Percentiles rank a stretch among this genome's conserved stretches.
phyloP scores from a whole-genome alignment of 257 asterid species.

The Solanum neorickii region DNA sequence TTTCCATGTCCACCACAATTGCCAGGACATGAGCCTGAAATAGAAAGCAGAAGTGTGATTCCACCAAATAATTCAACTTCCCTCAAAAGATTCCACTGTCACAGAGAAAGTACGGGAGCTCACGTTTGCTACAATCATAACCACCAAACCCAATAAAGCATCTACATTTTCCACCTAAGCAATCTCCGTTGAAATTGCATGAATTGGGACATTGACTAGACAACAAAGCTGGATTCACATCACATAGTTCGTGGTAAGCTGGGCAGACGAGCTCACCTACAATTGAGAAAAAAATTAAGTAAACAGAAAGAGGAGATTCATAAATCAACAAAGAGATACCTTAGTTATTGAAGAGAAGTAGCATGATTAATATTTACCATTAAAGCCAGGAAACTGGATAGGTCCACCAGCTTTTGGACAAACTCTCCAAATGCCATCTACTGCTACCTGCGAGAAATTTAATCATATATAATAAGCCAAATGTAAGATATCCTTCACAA shows the following conservation, averaged over 20 bases:
- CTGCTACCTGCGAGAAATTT: conserved; percentile 54
- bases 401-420: conserved; percentile 89
- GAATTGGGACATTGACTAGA: conserved; percentile 77
- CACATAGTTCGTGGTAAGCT: conserved; percentile 84
- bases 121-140: conserved; percentile 65
- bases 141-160: conserved; percentile 94
- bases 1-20: conserved; percentile 58
- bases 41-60: not conserved
- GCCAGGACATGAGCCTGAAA: conserved; percentile 69
- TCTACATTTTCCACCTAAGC: conserved; percentile 71
- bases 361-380: conserved; percentile 32
- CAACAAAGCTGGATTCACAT: conserved; percentile 40
- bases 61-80: not conserved
- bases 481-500: not conserved
- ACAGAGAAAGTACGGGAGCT: conserved; percentile 2
- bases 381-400: conserved; percentile 67
- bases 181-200: conserved; percentile 83
- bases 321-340: not conserved
- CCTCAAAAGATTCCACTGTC: not conserved
- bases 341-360: not conserved
- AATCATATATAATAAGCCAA: not conserved
- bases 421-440: conserved; percentile 71
- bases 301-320: not conserved
- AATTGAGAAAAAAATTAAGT: not conserved
- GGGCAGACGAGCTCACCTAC: conserved; percentile 91